These are phyloP conservation scores for Zymoseptoria pseudotritici DNA, from an alignment of 2,329 filamentous ascomycete species.

Conservation along the genomic window DNA sequence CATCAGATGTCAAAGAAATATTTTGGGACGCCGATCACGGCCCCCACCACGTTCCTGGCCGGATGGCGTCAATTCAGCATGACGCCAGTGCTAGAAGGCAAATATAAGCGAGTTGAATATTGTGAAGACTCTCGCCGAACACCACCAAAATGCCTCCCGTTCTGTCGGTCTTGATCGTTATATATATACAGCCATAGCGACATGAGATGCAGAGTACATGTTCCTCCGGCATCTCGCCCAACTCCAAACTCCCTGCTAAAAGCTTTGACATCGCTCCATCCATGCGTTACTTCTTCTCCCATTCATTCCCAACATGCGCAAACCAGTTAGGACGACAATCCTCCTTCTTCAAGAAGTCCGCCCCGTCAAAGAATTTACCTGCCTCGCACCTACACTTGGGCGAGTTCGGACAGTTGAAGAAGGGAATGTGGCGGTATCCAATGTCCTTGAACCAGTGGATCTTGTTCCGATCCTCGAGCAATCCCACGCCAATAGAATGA, in stretches of 20 bases:
- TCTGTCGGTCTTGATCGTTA: not conserved
- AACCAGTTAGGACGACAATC: constrained; percentile 97
- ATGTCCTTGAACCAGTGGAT: constrained; percentile 98
- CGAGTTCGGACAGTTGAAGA: constrained; percentile 97
- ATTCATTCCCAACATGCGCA: constrained; percentile 69
- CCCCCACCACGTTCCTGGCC: too few species aligned
- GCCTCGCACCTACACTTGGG: constrained; percentile 89
- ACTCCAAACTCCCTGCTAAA: not conserved
- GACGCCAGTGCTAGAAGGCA: too few species aligned
- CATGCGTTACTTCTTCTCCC: not conserved
- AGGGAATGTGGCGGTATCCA: constrained; percentile 95
- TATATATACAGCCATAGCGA: not conserved
- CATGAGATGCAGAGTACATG: not conserved
- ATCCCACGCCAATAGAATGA: constrained; percentile 82
- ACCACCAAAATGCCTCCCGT: not conserved
- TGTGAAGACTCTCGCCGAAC: too few species aligned
- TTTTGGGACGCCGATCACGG: not conserved
- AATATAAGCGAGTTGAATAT: too few species aligned
- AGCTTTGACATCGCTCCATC: not conserved
- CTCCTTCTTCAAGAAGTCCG: constrained; percentile 75
- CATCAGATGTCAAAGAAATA: not conserved
- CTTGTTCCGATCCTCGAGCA: constrained; percentile 85
- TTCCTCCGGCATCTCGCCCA: not conserved
- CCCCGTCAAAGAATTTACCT: constrained; percentile 83
- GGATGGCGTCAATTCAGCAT: too few species aligned